These are phyloP conservation scores for Mucor circinelloides DNA, from an alignment of 371 early-diverging fungal species.

Conservation along the genomic window DNA sequence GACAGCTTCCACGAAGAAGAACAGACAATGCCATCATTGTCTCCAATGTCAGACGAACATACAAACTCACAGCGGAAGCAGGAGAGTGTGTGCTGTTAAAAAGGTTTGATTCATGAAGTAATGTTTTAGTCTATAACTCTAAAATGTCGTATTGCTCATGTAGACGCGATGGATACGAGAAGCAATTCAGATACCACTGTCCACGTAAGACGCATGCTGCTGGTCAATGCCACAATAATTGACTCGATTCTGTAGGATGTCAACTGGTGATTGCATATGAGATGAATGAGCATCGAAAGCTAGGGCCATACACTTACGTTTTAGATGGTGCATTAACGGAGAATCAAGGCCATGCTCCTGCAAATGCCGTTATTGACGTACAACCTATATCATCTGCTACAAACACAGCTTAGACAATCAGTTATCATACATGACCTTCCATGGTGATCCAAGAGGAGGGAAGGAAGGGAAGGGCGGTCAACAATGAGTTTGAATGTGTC, in stretches of 20 bases:
- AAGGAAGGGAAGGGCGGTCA: neutral
- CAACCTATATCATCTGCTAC: neutral
- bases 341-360: conserved; percentile 57
- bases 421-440: neutral
- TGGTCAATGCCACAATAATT: neutral
- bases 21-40: conserved; percentile 70
- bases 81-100: conserved; percentile 49
- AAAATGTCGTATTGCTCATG: neutral
- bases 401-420: neutral
- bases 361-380: conserved; percentile 40
- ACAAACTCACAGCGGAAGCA: conserved; percentile 60
- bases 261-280: conserved; percentile 63
- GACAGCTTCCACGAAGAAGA: conserved; percentile 60
- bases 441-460: too few relatives aligned
- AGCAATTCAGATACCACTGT: conserved; percentile 64
- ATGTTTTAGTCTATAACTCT: neutral
- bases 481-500: neutral
- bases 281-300: conserved; percentile 56
- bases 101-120: conserved; percentile 32
- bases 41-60: conserved; percentile 62
- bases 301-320: conserved; percentile 63
- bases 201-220: conserved; percentile 39
- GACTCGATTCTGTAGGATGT: conserved; percentile 38
- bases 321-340: conserved; percentile 64
- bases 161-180: conserved; percentile 60